Evolutionary conservation across 2,329 filamentous ascomycete species (phyloP), one percentile per base, ranked within the genome.

Genomic region (Corinectria fuckeliana): DNA sequence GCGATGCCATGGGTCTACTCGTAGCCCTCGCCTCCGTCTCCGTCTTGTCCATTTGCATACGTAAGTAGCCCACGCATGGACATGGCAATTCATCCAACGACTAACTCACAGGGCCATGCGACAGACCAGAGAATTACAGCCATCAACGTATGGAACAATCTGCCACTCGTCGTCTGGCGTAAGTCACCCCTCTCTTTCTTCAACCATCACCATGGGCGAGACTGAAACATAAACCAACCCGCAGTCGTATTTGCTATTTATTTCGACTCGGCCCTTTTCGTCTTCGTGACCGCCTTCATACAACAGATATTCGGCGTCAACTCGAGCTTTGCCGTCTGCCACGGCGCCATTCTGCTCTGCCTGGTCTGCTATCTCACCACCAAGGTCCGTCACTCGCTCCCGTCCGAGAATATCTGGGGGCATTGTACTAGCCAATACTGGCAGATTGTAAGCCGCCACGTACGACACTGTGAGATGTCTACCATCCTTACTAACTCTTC

Each of bases 321-420:
- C 61, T 78, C 76, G 14, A 83, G 78, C 20, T 65, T 75, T 3
- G 67, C 71, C 2, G 77, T 85, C 4, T 90, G 87, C 69, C 81
- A 85, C 42, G 80, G 81, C 5, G 84, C 85, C 6, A 86, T 89
- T 38, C 63, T 88, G 5, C 75, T 89, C 1, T 89, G 87, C 69
- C 76, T 89, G 2, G 74, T 81, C 5, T 88, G 82, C 63, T 89
- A 89, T 67, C 78, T 89, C 50, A 85, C 84, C 2, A 87, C 86
- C 3, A 89, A 90, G 76, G 82, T 88, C 51, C 58, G 71, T 66
- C 54, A 5, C 11, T 18, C 26, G 18, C 9, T 3, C 9, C 13
- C 5, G 10, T 36, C 32, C 58, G 8, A 21, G 61, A 18, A n/a
- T 5, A 14, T 26, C 8, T 45, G 18, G 9, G 9, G 25, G 6